Base-by-base conservation (phyloP, 352 stramenopile genomes). In the Paralagenidium karlingii region DNA sequence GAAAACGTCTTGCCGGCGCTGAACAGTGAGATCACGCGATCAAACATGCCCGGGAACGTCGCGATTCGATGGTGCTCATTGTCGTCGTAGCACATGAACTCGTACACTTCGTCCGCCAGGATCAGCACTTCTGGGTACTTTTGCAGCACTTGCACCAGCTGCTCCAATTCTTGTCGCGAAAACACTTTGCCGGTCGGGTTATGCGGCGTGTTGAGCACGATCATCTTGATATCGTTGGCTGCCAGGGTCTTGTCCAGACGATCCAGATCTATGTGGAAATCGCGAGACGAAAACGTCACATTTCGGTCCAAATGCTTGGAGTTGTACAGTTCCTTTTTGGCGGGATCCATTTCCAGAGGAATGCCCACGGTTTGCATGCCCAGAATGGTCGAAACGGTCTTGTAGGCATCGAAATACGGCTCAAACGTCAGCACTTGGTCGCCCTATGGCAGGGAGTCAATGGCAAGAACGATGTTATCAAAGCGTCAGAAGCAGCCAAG, bases 121-220 rank as follows among this genome's bases (percentile, higher is more conserved):
- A 98, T 87, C 16, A 97, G 51, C 15, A 93, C 58, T 24, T 95
- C 53, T 21, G 89, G 88, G 61, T 97, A 66, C 29, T 64, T 74
- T 24, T 70, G 19, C 32, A 96, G 49, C 20, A 96, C 67, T 1
- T 64, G 29, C 7, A 87, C 89, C 46, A 99, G 93, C 8, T 64
- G 57, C 29, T 95, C 56, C 43, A 99, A 82, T 70, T 99, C 96
- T 8, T 64, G 45, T n/a, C 52, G 52, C 4, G 81, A 82, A 51
- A 99, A 97, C 8, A 99, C 88, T 60, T 98, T 99, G 22, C 96
- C 96, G 16, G 95, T 98, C 6, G 96, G 96, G 60, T 99, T 99
- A 71, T 99, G 96, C 22, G 96, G 96, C 32, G 91, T 98, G 60
- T 99, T 99, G 31, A 99, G 70, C 38, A 99, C 77, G 34, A 99